These are phyloP conservation scores for Exserohilum turcica DNA, from an alignment of 2,329 filamentous ascomycete genomes.

Conservation along the genomic window DNA sequence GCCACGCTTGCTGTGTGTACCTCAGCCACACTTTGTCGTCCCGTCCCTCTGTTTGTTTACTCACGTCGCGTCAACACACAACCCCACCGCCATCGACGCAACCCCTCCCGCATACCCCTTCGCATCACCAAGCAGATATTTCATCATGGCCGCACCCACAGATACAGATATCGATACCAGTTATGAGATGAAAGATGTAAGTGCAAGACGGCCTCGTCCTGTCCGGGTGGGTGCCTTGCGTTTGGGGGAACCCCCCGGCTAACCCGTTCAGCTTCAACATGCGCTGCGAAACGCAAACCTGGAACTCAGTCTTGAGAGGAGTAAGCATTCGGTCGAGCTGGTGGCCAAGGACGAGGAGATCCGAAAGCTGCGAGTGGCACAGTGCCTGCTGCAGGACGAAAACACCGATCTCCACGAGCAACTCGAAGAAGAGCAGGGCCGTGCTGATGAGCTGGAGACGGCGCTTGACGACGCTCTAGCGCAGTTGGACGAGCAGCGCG, in stretches of 20 bases:
- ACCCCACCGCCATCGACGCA: constrained; percentile 26
- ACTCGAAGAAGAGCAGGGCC: constrained; percentile 64
- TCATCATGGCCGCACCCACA: constrained; percentile 33
- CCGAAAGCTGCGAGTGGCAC: constrained; percentile 68
- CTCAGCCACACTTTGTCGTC: not conserved
- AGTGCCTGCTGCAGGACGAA: constrained; percentile 73
- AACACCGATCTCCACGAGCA: constrained; percentile 70
- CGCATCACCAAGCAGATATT: constrained; percentile 30
- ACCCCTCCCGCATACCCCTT: constrained; percentile 14
- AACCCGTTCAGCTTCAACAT: constrained; percentile 51
- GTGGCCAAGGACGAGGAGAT: constrained; percentile 76
- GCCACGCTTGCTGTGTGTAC: not conserved
- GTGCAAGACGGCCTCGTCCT: constrained; percentile 17
- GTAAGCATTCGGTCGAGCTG: constrained; percentile 67
- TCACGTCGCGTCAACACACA: constrained; percentile 32
- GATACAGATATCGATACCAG: constrained; percentile 34
- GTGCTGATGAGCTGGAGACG: constrained; percentile 61
- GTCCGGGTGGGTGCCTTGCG: not conserved
- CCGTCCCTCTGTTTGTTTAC: constrained; percentile 41
- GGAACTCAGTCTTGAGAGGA: constrained; percentile 72
- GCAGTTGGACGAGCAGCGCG: constrained; percentile 55
- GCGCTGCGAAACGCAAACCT: constrained; percentile 60
- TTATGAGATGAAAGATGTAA: constrained; percentile 45
- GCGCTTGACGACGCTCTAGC: constrained; percentile 55
- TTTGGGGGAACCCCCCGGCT: constrained; percentile 17